phyloP scores from a whole-genome alignment of 257 asterid genomes.

The Solanum infundibuliforme region DNA sequence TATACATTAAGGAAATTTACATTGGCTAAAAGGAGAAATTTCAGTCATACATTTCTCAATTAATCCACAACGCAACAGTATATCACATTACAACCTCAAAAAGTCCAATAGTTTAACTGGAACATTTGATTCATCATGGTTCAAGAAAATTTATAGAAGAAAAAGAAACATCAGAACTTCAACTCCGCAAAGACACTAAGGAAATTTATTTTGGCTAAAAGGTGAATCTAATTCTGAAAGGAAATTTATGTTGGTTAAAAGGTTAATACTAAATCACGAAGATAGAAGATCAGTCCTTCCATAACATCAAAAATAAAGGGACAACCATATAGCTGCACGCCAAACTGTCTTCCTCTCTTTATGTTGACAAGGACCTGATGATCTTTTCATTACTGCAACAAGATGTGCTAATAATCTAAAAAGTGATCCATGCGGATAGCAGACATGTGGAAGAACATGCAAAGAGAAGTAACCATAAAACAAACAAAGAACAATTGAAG shows the following conservation, averaged over 20 bases:
- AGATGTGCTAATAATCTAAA: not conserved
- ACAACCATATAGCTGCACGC: not conserved
- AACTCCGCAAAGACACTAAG: not conserved
- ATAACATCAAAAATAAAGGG: not conserved
- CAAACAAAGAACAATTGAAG: not conserved
- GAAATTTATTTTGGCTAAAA: not conserved
- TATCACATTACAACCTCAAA: not conserved
- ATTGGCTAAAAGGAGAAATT: not conserved
- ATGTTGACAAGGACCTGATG: not conserved
- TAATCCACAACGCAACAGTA: not conserved
- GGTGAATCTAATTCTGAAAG: not conserved
- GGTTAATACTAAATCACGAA: not conserved
- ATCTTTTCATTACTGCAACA: not conserved
- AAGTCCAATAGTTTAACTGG: not conserved
- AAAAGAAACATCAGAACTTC: not conserved
- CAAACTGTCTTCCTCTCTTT: not conserved
- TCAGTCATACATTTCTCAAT: not conserved
- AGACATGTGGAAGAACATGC: not conserved
- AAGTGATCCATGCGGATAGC: not conserved
- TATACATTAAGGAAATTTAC: not conserved
- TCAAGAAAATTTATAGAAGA: not conserved
- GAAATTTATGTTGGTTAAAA: not conserved
- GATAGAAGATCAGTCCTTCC: not conserved
- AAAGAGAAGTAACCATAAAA: not conserved
- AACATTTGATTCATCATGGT: not conserved